phyloP scores from a whole-genome alignment of 495 filamentous ascomycete species.

The Chaetomidium leptoderma region DNA sequence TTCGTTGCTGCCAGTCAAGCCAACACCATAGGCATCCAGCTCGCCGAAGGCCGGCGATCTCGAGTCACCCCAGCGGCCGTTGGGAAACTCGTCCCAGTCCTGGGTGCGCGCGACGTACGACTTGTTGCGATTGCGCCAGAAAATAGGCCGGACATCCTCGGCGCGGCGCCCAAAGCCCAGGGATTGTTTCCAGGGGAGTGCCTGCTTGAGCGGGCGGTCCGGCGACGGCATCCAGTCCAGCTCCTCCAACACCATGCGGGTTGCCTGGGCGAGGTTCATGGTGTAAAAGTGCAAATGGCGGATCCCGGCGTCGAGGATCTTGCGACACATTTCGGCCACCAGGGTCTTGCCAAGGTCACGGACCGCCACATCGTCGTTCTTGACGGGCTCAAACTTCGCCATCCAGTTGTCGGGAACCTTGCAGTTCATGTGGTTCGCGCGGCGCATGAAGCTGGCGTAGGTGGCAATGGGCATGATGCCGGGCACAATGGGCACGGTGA shows the following conservation, averaged over 20 bases:
- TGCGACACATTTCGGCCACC: conserved; percentile 87
- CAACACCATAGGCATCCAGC: conserved; percentile 91
- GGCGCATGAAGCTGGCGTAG: conserved; percentile 82
- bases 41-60: conserved; percentile 96
- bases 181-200: conserved; percentile 92
- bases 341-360: conserved; percentile 84
- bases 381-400: conserved; percentile 79
- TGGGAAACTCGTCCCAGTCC: conserved; percentile 99
- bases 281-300: conserved; percentile 97
- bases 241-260: conserved; percentile 88
- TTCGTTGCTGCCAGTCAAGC: conserved; percentile 94
- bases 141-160: conserved; percentile 97
- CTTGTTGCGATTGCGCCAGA: conserved; percentile 96
- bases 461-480: conserved; percentile 99
- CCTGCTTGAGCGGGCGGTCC: conserved; percentile 69
- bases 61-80: conserved; percentile 98
- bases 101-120: conserved; percentile 94
- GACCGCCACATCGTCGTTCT: conserved; percentile 92
- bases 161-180: conserved; percentile 79
- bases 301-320: conserved; percentile 75
- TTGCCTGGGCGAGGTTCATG: conserved; percentile 96
- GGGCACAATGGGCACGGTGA: conserved; percentile 86
- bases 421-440: conserved; percentile 83
- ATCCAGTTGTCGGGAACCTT: conserved; percentile 78
- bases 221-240: conserved; percentile 72